Evolutionary conservation across 108 stramenopile genomes (phyloP), one percentile per base, ranked within the genome.

Genomic region (Skeletonema grethae): DNA sequence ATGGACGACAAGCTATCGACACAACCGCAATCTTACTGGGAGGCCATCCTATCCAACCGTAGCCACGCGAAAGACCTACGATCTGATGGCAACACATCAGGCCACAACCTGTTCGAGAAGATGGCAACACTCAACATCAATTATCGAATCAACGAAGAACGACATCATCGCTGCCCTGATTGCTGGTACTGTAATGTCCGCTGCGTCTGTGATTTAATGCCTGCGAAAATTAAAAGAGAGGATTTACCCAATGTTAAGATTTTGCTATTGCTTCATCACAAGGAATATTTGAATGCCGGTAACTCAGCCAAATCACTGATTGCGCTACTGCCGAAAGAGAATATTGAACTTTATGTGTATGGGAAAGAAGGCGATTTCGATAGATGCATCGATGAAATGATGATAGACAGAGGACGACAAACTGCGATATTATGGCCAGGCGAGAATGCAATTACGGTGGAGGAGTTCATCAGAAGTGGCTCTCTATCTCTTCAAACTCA

Each of bases 261-360:
- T 20, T 56, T 65, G n/a, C 15, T 57, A 1, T 6, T 65, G 24
- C 10, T 57, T 5, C 75, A 76, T 30, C 61, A 76, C 69, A 76
- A 76, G 45, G 75, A 76, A 34, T 76, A 70, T 50, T 55, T 70
- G n/a, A 70, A 60, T 28, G 75, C 75, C 31, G 75, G 75, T 3
- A 70, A 76, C 38, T 48, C 46, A 7, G 75, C 67, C 30, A 76
- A 76, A 36, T 46, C 69, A 5, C 60, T 76, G 35, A 38, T 61
- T 22, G 61, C 69, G 41, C 30, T 76, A 9, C 41, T 76, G 24
- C 65, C 65, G 0, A 60, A 69, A 6, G n/a, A 18, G 31, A 46
- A 43, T 30, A 28, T 61, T 18, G 46, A 70, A 20, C 35, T 76
- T 5, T 76, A 41, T 20, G 31, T 76, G 43, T 76, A 62, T 63